A percentile compares a stretch with the other conserved stretches of the same genome.
Evolutionary conservation across 2,329 filamentous ascomycete genomes (phyloP).

Genomic region (Diaporthe destruens): DNA sequence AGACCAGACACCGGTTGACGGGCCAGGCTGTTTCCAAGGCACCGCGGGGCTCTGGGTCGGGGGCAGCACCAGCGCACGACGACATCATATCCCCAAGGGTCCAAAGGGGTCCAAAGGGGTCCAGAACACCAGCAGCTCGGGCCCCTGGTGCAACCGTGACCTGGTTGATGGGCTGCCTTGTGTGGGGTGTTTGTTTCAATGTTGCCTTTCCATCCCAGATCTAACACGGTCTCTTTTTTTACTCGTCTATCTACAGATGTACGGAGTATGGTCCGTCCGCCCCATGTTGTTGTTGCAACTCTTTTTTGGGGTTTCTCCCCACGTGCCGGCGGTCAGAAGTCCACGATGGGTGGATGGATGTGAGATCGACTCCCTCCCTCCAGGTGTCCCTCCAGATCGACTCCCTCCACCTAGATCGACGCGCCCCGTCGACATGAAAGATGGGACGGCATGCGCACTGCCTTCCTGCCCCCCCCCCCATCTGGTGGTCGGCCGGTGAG

Average conservation of each 20-base stretch:
- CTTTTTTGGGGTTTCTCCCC: neutral
- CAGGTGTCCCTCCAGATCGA: too few relatives aligned
- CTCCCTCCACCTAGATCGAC: too few relatives aligned
- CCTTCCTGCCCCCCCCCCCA: neutral
- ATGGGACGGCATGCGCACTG: neutral
- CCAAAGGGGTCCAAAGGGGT: conserved; percentile 1
- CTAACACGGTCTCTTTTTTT: neutral
- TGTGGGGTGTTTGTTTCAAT: neutral
- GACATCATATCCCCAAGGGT: conserved; percentile 22
- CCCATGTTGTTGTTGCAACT: neutral
- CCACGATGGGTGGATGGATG: too few relatives aligned
- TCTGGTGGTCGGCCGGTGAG: neutral
- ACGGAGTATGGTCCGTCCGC: too few relatives aligned
- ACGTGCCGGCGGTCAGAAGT: conserved; percentile 10
- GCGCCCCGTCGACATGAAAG: too few relatives aligned
- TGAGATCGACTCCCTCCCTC: too few relatives aligned
- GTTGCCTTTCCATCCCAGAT: neutral
- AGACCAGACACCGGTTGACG: too few relatives aligned
- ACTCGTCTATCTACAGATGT: neutral
- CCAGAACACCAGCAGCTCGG: neutral
- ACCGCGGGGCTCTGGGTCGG: too few relatives aligned
- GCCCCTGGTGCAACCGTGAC: neutral
- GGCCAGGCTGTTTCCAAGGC: too few relatives aligned
- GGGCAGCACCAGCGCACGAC: conserved; percentile 12
- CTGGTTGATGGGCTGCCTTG: conserved; percentile 2